Base-by-base conservation (phyloP, 768 basidiomycete species). In the Naganishia friedmannii region DNA sequence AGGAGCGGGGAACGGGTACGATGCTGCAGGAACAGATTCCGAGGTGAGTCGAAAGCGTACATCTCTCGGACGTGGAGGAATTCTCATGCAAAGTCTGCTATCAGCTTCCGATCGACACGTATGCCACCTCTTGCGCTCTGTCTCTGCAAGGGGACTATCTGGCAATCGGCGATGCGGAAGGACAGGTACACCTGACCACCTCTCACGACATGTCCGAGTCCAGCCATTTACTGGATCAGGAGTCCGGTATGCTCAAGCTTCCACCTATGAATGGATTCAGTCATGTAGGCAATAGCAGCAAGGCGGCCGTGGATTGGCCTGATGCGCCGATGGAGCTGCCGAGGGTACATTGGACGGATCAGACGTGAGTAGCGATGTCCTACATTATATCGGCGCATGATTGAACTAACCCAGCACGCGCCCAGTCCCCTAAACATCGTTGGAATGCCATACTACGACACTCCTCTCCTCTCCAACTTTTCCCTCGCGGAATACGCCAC, bases 111-210 rank as follows among this genome's bases (percentile, higher is more conserved):
- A 86, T 51, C 87, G 91, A 75, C 93, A 0, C 57, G 29, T 93
- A 88, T 78, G 80, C 97, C 66, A 91, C 87, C 6, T 88, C 91
- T 37, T 84, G 88, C 69, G 88, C 93, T 1, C 83, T 96, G 32
- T 92, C 93, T 1, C 88, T 91, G 1, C 89, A 89, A 4, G 92
- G 90, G 42, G 87, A 90, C n/a, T 96, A 92, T 76, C 84, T 98
- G 77, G 93, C 92, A 0, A 93, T 94, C 74, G 94, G 93, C 0
- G 93, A 96, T 75, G 88, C 89, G 0, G 88, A 91, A 53, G 93
- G 94, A 21, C 83, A 84, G 6, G 85, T 97, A 3, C 92, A 95
- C 81, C 82, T 98, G 21, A 83, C 93, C 58, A 89, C 90, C 66
- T 85, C 85, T 13, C 86, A 89, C 51, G 88, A 88, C 60, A 86